A percentile compares a stretch with the other conserved stretches of the same genome.
Evolutionary conservation across 129 eudicot species (phyloP).

Genomic region (Tanacetum coccineum): DNA sequence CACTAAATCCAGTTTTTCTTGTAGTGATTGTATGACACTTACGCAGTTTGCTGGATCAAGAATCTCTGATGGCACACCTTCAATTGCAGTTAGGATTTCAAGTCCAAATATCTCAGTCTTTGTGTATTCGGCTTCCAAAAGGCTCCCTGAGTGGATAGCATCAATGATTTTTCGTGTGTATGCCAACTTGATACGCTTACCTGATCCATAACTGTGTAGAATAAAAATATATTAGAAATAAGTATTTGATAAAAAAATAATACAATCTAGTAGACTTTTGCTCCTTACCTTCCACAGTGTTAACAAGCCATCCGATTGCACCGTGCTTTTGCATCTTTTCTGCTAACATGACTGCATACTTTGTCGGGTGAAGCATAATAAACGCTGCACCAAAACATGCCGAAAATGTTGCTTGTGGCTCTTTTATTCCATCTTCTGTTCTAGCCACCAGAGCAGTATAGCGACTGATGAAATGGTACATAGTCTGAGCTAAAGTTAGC

Average conservation of each 20-base stretch:
- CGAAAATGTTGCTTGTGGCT: conserved; percentile 92
- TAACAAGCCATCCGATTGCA: conserved; percentile 97
- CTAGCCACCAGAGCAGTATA: conserved; percentile 98
- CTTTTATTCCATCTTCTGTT: conserved; percentile 91
- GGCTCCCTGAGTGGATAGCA: conserved; percentile 89
- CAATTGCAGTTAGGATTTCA: conserved; percentile 82
- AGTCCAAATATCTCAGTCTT: conserved; percentile 81
- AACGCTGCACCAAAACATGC: conserved; percentile 98
- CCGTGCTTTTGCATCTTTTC: conserved; percentile 91
- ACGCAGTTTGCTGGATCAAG: conserved; percentile 82
- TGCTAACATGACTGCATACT: conserved; percentile 92
- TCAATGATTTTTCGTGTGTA: conserved; percentile 92
- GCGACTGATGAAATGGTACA: conserved; percentile 98
- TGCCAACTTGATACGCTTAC: conserved; percentile 89
- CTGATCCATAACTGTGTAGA: conserved; percentile 66
- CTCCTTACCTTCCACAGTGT: conserved; percentile 86
- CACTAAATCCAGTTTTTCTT: too few relatives aligned
- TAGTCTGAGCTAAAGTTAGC: conserved; percentile 86
- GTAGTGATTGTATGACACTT: conserved; percentile 37
- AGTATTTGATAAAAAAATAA: too few relatives aligned
- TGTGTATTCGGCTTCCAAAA: conserved; percentile 62
- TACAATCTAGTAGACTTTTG: too few relatives aligned
- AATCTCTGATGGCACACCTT: conserved; percentile 92
- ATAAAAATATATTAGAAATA: neutral
- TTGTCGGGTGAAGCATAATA: conserved; percentile 95